Base-by-base conservation (phyloP, 805 yeast species). In the Metschnikowia noctiluminum region DNA sequence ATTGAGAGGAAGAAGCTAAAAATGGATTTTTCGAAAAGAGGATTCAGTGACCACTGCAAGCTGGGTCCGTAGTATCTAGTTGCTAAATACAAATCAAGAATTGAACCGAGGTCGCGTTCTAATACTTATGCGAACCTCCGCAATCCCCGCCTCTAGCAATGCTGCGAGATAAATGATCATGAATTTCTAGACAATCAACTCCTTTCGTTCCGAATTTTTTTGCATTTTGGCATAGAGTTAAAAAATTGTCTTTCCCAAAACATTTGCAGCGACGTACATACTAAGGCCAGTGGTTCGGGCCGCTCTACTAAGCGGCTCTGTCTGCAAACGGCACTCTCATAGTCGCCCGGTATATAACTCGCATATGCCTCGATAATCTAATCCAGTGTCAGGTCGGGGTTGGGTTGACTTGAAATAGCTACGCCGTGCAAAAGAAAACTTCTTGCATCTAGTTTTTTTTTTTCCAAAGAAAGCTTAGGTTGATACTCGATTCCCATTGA, bases 291-390 rank as follows among this genome's bases (percentile, higher is more conserved):
- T 21, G 21, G 21, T 21, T 21, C 21, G 21, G 21, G 48, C 49
- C 49, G 30, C 45, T 27, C 26, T 21, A 35, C 35, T 15, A 28
- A n/a, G 38, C 49, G 49, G 49, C 49, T 46, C 38, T 44, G 16
- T 26, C 42, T 7, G 21, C 28, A 39, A 39, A 39, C 45, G 45
- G 49, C 45, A 32, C 35, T 41, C 26, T 28, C 8, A 42, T 32
- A 6, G n/a, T 31, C 14, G 34, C 2, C 41, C 49, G 49, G 49
- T 45, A 46, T 41, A 46, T 28, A 26, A 31, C 39, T 16, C 40
- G 35, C 38, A 11, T 31, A n/a, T 10, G 37, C 43, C 38, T 8
- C 38, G 28, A 8, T 8, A 12, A 13, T 13, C 37, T 14, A 35
- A 10, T 35, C 14, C n/a, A 11, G 14, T 6, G 14, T 3, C 32